Evolutionary conservation across 495 filamentous ascomycete genomes (phyloP).

Genomic region (Penicillium longicatenatum): DNA sequence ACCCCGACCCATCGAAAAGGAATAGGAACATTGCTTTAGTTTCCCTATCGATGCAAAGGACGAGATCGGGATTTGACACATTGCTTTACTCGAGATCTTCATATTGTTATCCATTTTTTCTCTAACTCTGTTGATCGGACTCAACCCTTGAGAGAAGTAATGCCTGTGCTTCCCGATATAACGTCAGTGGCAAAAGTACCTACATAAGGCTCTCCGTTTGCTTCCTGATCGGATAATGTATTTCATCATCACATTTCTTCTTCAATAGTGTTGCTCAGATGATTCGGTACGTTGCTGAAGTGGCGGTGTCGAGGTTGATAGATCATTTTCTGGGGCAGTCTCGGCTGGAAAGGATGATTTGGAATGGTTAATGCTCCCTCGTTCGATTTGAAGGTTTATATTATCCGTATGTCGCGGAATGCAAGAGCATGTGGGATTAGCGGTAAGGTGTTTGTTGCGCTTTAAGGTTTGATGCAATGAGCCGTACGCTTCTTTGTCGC

Average conservation of each 20-base stretch:
- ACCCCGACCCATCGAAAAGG: conserved; percentile 11
- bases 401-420: not conserved
- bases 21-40: conserved; percentile 15
- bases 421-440: not conserved
- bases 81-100: conserved; percentile 17
- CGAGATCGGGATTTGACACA: conserved; percentile 8
- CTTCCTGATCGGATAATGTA: not conserved
- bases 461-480: not conserved
- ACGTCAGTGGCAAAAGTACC: not conserved
- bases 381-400: not conserved
- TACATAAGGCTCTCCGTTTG: not conserved
- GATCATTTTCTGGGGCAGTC: not conserved
- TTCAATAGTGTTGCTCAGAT: not conserved
- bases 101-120: not conserved
- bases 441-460: not conserved
- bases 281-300: not conserved
- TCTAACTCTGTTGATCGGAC: not conserved
- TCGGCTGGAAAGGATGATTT: not conserved
- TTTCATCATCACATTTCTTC: not conserved
- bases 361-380: not conserved
- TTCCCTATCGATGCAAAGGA: conserved; percentile 19
- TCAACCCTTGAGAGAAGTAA: not conserved
- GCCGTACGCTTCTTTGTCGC: not conserved
- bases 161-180: not conserved
- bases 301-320: conserved; percentile 5